Conservation (phyloP, 2,329 filamentous ascomycete species). For the Sporothrix inflata region DNA sequence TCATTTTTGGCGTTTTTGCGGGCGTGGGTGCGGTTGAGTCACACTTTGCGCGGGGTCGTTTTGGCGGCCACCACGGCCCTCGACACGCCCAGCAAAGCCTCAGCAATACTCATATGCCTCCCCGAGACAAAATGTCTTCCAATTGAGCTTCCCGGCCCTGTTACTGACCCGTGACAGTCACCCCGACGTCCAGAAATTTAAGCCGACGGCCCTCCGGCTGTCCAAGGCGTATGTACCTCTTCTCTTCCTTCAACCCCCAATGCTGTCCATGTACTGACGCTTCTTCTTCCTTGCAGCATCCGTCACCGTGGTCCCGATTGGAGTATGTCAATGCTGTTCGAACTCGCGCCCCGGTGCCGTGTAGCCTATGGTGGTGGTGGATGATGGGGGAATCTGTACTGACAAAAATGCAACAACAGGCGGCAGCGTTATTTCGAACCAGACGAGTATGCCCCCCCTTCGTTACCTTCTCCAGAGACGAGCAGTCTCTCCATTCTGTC, state of each 20-base stretch:
- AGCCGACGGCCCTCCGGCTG: slow-evolving; percentile 89
- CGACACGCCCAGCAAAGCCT: not conserved
- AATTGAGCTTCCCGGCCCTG: slow-evolving; percentile 6
- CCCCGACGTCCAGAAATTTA: slow-evolving; percentile 94
- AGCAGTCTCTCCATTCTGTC: not conserved
- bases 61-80: slow-evolving; percentile 27
- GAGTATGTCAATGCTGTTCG: slow-evolving; percentile 59
- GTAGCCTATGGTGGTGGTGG: not conserved
- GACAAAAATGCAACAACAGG: slow-evolving; percentile 53
- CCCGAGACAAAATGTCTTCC: not conserved
- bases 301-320: slow-evolving; percentile 98
- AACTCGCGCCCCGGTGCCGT: slow-evolving; percentile 48
- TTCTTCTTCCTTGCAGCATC: slow-evolving; percentile 60
- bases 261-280: slow-evolving; percentile 38
- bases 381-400: not conserved
- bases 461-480: not conserved
- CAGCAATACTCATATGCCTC: not conserved
- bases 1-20: slow-evolving; percentile 4
- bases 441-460: slow-evolving; percentile 72
- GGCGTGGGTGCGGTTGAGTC: slow-evolving; percentile 42
- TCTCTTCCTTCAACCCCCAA: slow-evolving; percentile 15
- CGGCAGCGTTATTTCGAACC: slow-evolving; percentile 85
- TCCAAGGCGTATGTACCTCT: slow-evolving; percentile 78
- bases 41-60: slow-evolving; percentile 27
- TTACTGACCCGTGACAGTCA: slow-evolving; percentile 56